Base-by-base conservation (phyloP, 2,329 filamentous ascomycete genomes). In the Ophiostoma fasciatum region DNA sequence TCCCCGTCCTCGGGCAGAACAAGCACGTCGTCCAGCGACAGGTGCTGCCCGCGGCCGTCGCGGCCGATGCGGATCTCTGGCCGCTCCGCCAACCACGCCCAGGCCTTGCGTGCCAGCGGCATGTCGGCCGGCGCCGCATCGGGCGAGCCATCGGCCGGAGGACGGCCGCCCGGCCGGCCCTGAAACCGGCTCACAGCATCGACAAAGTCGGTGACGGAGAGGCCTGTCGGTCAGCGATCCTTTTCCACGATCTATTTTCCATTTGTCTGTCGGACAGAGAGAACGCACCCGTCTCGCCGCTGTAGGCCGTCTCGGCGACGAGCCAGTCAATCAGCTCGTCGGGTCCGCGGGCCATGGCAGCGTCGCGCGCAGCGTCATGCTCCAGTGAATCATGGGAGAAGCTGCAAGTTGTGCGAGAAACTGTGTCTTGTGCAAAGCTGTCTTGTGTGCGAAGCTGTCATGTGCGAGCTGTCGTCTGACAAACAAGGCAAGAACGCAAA, bases 291-390 rank as follows among this genome's bases (percentile, higher is more conserved):
- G 51, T 51, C 36, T 57, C 51, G 23, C 61, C 60, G 25, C 55
- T 57, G 46, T 61, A 62, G 14, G 59, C 59, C 28, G 61, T 60
- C 50, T 63, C 58, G 2, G 51, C 54, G 38, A 64, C 51, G 40
- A 63, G 57, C 41, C 53, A 56, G 45, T 64, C 60, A 35, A 63
- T 53, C 46, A 63, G 49, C 47, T 59, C 58, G 47, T 64, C 61
- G 40, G 63, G 55, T 45, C 59, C 60, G 43, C 48, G 54, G 31
- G 51, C 52, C 55, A 58, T 58, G 19, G 28, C 39, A 23, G 25
- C 21, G 26, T 28, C 13, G 9, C 7, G 18, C 21, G 22, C 15
- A 15, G 21, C 30, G 29, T 21, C 39, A 39, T 42, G 22, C 37
- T 32, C 23, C 21, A 10, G 11, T 12, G 15, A n/a, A 23, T n/a